A percentile compares a stretch with the other conserved stretches of the same genome.
Evolutionary conservation across 2,329 filamentous ascomycete genomes (phyloP).

Genomic region (Ampelomyces quisqualis): DNA sequence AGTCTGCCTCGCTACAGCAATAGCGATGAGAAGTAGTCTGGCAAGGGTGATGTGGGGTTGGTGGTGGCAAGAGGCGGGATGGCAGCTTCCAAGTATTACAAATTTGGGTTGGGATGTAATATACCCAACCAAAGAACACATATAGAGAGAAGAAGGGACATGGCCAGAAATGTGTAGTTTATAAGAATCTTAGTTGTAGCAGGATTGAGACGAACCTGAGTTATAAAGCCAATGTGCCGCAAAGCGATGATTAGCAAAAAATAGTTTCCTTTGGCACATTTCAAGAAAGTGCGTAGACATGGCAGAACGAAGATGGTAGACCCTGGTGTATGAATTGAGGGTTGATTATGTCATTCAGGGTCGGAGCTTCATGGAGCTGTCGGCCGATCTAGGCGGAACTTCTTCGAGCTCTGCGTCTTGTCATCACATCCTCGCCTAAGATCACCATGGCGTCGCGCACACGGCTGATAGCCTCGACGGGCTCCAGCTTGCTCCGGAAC

Average conservation of each 20-base stretch:
- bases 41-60: not conserved
- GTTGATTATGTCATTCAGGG: slow-evolving; percentile 21
- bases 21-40: not conserved
- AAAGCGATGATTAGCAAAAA: no score
- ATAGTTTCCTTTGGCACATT: no score
- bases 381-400: slow-evolving; percentile 19
- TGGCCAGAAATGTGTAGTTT: no score
- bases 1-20: no score
- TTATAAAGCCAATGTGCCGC: no score
- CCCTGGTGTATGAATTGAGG: not conserved
- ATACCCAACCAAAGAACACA: not conserved
- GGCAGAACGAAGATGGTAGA: no score
- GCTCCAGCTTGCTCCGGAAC: slow-evolving; percentile 28
- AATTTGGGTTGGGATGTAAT: not conserved
- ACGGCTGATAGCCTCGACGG: slow-evolving; percentile 35
- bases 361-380: slow-evolving; percentile 15
- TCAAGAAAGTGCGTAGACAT: no score
- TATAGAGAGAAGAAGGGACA: no score
- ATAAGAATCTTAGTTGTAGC: no score
- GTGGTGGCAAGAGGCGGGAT: not conserved
- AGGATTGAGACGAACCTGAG: no score
- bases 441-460: slow-evolving; percentile 39
- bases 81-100: not conserved
- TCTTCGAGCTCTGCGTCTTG: slow-evolving; percentile 23
- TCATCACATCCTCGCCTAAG: slow-evolving; percentile 21